Evolutionary conservation across 352 stramenopile genomes (phyloP).

Genomic region (Pythium periplocum): DNA sequence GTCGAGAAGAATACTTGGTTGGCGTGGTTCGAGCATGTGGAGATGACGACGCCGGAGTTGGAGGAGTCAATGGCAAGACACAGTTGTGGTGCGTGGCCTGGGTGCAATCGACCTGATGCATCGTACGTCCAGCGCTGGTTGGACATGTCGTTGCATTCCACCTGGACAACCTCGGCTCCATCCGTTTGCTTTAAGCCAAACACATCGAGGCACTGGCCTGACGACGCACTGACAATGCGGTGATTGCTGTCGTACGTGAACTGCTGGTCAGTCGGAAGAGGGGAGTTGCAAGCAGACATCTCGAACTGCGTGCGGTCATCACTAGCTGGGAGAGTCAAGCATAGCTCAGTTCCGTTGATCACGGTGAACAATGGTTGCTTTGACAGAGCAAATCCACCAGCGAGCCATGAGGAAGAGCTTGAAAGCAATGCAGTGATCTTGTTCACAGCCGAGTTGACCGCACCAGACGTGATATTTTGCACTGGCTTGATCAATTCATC

Average conservation of each 20-base stretch:
- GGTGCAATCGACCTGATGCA: conserved; percentile 6
- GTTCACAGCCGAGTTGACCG: background rate
- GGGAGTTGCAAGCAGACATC: conserved; percentile 5
- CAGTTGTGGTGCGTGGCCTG: background rate
- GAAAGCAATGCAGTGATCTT: background rate
- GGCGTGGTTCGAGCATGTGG: conserved; percentile 2
- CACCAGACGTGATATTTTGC: background rate
- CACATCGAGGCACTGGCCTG: conserved; percentile 9
- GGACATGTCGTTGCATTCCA: background rate
- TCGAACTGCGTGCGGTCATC: background rate
- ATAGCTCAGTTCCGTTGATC: background rate
- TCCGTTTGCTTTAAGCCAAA: conserved; percentile 5
- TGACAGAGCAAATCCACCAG: background rate
- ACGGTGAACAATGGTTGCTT: conserved; percentile 4
- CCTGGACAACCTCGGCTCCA: background rate
- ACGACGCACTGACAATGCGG: conserved; percentile 3
- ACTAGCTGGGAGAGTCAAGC: conserved; percentile 9
- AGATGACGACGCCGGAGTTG: conserved; percentile 1
- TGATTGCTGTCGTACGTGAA: conserved; percentile 13
- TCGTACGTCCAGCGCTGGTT: conserved; percentile 4
- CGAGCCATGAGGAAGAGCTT: background rate
- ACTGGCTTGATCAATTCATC: conserved; percentile 7
- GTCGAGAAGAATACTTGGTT: conserved; percentile 6
- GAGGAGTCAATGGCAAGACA: conserved; percentile 1
- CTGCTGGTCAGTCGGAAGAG: conserved; percentile 1